Base-by-base conservation (phyloP, 2,329 filamentous ascomycete genomes). In the Apiospora pterosperma region DNA sequence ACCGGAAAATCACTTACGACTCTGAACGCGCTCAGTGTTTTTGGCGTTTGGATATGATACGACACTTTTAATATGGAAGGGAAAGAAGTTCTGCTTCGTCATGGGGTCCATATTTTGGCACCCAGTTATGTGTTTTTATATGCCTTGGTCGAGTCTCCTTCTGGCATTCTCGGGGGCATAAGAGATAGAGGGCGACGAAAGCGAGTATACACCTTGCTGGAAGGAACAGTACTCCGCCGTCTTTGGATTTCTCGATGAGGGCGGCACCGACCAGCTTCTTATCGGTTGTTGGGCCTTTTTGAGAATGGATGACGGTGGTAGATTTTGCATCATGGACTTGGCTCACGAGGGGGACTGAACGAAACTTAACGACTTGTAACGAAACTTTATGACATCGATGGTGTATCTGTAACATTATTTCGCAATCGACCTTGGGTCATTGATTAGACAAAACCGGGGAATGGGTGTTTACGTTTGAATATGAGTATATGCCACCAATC, bases 311-410 rank as follows among this genome's bases (percentile, higher is more conserved):
- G 48, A 55, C 6, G 58, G 58, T 60, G 34, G 36, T 38, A 38
- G 25, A 28, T 39, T 8, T 60, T 16, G 34, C 23, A 23, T 60
- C 36, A 38, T 60, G 58, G 31, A 62, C 48, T 36, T 41, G 44
- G 62, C 44, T 66, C 62, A 66, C 34, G 64, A 66, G 36, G 61
- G 59, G 34, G 63, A 55, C 34, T 42, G 61, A 52, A 66, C 42
- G 64, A 66, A 34, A 63, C 41, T 48, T 63, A 62, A 66, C 59
- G 64, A 66, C 64, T 66, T 62, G 64, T 58, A 63, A 66, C 59
- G 64, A 55, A 34, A 59, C 63, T 63, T 63, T 62, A 66, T 59
- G 58, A 60, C 58, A 66, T 62, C 36, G 28, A 36, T 36, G 60
- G 31, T 63, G 64, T 66, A 66, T 59, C 19, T 66, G 44, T 66